Evolutionary conservation across 108 stramenopile genomes (phyloP).

Genomic region (Cyclostephanos invisitatus): DNA sequence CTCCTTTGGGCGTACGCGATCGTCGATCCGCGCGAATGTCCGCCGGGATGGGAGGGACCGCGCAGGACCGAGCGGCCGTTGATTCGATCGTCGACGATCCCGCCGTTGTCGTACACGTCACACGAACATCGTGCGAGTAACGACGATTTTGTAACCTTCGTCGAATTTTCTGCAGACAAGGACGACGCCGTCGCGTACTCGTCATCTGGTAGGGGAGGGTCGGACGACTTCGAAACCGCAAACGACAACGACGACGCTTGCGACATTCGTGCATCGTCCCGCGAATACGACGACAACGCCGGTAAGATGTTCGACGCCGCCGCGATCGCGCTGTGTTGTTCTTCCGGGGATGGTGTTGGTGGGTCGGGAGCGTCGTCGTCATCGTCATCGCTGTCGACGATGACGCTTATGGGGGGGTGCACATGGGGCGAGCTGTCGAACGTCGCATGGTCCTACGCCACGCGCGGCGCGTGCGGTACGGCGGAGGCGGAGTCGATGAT

Average conservation of each 20-base stretch:
- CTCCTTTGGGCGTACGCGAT: constrained; percentile 77
- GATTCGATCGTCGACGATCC: background rate
- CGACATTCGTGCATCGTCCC: constrained; percentile 2
- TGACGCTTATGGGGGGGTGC: constrained; percentile 48
- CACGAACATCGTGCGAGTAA: constrained; percentile 2
- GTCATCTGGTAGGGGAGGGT: too few relatives aligned
- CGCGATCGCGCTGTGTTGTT: constrained; percentile 53
- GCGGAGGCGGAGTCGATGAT: constrained; percentile 53
- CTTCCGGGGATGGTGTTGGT: too few relatives aligned
- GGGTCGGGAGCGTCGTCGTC: background rate
- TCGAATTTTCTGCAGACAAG: constrained; percentile 25
- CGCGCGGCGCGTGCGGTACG: constrained; percentile 60
- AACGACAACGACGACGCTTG: too few relatives aligned
- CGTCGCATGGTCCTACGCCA: constrained; percentile 82
- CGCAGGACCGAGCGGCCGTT: constrained; percentile 49
- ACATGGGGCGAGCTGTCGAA: constrained; percentile 79
- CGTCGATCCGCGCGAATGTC: constrained; percentile 53
- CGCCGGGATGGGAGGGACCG: constrained; percentile 74
- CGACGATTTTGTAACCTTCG: constrained; percentile 53
- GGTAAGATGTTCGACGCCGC: constrained; percentile 66
- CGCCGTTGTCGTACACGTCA: background rate
- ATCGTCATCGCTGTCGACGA: background rate
- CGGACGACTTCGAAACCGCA: too few relatives aligned
- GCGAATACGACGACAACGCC: constrained; percentile 17
- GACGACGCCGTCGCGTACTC: background rate